These are phyloP conservation scores for Aotearoamyces nothofagi DNA, from an alignment of 2,329 filamentous ascomycete species.

Conservation along the genomic window DNA sequence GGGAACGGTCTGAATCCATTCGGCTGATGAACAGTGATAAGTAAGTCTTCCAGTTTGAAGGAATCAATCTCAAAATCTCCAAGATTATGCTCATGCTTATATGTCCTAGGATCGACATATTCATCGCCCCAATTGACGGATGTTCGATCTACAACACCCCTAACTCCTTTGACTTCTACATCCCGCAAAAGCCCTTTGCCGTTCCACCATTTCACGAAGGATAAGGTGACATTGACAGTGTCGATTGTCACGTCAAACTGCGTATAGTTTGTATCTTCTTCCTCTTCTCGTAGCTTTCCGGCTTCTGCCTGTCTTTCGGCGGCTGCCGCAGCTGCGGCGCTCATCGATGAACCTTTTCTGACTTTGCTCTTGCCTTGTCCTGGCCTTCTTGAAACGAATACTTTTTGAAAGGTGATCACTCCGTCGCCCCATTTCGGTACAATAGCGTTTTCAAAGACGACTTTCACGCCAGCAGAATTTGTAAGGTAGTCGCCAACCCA, in stretches of 20 bases:
- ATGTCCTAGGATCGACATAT: slow-evolving; percentile 67
- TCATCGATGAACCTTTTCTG: slow-evolving; percentile 77
- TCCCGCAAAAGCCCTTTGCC: slow-evolving; percentile 83
- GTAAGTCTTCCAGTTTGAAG: slow-evolving; percentile 88
- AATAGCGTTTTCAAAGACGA: slow-evolving; percentile 95
- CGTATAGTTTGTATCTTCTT: slow-evolving; percentile 91
- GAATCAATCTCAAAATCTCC: slow-evolving; percentile 96
- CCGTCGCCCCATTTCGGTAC: slow-evolving; percentile 92
- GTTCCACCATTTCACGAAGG: slow-evolving; percentile 98
- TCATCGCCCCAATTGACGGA: slow-evolving; percentile 59
- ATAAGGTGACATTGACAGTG: slow-evolving; percentile 89
- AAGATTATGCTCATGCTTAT: slow-evolving; percentile 72
- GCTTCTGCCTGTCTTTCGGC: slow-evolving; percentile 43
- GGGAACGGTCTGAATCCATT: slow-evolving; percentile 85
- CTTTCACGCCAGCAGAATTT: slow-evolving; percentile 78
- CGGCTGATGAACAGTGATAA: slow-evolving; percentile 86
- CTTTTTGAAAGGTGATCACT: slow-evolving; percentile 91
- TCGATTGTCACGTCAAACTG: slow-evolving; percentile 94
- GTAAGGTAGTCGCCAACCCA: slow-evolving; percentile 95
- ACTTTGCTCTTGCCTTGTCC: slow-evolving; percentile 72
- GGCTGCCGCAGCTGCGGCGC: slow-evolving; percentile 73
- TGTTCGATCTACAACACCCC: slow-evolving; percentile 83
- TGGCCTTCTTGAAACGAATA: slow-evolving; percentile 84
- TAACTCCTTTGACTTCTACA: slow-evolving; percentile 85
- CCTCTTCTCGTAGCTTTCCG: slow-evolving; percentile 28